These are phyloP conservation scores for Corynespora cassiicola DNA, from an alignment of 2,329 filamentous ascomycete species.

Conservation along the genomic window DNA sequence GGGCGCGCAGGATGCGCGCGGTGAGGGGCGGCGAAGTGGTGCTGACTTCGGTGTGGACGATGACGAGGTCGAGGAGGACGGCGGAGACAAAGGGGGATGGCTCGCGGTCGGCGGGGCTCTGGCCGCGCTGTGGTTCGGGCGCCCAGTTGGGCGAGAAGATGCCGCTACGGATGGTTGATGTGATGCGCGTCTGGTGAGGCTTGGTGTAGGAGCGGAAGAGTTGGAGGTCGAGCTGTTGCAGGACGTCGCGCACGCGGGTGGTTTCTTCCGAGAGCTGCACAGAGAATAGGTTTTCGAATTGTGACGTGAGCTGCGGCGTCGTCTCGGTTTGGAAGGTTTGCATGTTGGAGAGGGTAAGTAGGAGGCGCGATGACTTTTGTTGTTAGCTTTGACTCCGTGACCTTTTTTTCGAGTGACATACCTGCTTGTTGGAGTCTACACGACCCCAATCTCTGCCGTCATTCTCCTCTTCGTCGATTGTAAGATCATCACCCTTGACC, in stretches of 20 bases:
- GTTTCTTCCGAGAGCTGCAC: constrained; percentile 94
- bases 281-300: constrained; percentile 93
- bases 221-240: constrained; percentile 86
- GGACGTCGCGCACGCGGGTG: constrained; percentile 88
- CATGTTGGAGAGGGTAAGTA: constrained; percentile 92
- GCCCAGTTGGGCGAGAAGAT: constrained; percentile 76
- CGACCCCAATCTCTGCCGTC: constrained; percentile 34
- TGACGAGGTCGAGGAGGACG: constrained; percentile 81
- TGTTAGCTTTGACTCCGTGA: no score
- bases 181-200: constrained; percentile 62
- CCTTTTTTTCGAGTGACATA: constrained; percentile 24
- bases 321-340: constrained; percentile 80
- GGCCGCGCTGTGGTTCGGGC: constrained; percentile 56
- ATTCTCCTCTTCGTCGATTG: constrained; percentile 37
- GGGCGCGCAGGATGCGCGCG: constrained; percentile 79
- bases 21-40: constrained; percentile 73
- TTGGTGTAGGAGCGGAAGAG: constrained; percentile 93
- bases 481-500: constrained; percentile 59
- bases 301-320: constrained; percentile 85
- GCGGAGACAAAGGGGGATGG: constrained; percentile 91
- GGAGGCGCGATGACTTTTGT: constrained; percentile 82
- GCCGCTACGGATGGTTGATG: constrained; percentile 73
- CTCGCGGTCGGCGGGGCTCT: constrained; percentile 64
- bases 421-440: constrained; percentile 45
- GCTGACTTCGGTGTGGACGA: constrained; percentile 79